A percentile compares a stretch with the other conserved stretches of the same genome.
Evolutionary conservation across 768 basidiomycete species (phyloP).

Genomic region (Mycena pura): DNA sequence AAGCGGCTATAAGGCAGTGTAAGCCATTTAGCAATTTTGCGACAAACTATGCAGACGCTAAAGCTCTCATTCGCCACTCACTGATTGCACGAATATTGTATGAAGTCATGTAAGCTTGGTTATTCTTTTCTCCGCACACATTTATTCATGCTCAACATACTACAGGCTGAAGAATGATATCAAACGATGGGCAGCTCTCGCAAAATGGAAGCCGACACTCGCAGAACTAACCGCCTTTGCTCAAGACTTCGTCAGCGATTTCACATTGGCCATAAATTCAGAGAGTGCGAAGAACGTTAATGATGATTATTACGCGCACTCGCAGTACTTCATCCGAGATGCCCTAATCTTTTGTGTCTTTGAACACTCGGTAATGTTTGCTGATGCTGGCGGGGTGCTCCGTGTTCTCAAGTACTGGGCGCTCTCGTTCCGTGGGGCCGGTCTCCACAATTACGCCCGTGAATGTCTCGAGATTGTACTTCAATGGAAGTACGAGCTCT

Average conservation of each 20-base stretch:
- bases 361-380: slow-evolving; percentile 36
- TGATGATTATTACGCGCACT: slow-evolving; percentile 24
- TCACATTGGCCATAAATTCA: not conserved
- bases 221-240: slow-evolving; percentile 11
- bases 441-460: slow-evolving; percentile 41
- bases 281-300: slow-evolving; percentile 4
- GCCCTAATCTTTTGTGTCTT: slow-evolving; percentile 37
- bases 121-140: not conserved
- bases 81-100: slow-evolving; percentile 24
- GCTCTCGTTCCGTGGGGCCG: slow-evolving; percentile 38
- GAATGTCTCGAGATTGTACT: slow-evolving; percentile 33
- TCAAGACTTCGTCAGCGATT: slow-evolving; percentile 6
- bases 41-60: slow-evolving; percentile 27
- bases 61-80: slow-evolving; percentile 28
- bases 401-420: slow-evolving; percentile 35
- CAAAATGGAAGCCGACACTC: slow-evolving; percentile 13
- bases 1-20: too few relatives aligned
- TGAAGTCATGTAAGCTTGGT: slow-evolving; percentile 16
- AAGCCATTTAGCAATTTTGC: too few relatives aligned
- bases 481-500: slow-evolving; percentile 29
- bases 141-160: not conserved
- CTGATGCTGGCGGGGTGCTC: slow-evolving; percentile 37
- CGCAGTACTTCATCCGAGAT: slow-evolving; percentile 37
- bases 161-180: slow-evolving; percentile 19
- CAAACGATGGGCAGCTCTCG: slow-evolving; percentile 12